A percentile compares a stretch with the other conserved stretches of the same genome.
These are phyloP conservation scores for Fusarium albosuccineum DNA, from an alignment of 2,329 filamentous ascomycete species.

Conservation along the genomic window DNA sequence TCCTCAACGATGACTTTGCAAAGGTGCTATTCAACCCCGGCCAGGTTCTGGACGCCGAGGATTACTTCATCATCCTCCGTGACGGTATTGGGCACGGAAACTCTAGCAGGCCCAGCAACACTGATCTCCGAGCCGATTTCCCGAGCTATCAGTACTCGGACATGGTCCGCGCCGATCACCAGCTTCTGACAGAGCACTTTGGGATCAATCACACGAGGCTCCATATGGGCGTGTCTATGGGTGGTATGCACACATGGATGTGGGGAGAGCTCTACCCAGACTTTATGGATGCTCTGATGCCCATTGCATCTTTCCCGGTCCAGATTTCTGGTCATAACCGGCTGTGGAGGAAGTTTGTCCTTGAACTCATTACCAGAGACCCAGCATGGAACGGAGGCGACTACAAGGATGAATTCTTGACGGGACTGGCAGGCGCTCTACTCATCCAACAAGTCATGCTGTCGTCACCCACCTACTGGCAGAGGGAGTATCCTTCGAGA, in stretches of 20 bases:
- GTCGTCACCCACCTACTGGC: slow-evolving; percentile 22
- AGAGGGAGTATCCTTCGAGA: slow-evolving; percentile 13
- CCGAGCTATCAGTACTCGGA: slow-evolving; percentile 28
- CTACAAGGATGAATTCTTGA: neutral
- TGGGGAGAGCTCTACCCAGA: neutral
- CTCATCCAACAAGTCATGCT: slow-evolving; percentile 29
- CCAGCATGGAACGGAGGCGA: slow-evolving; percentile 21
- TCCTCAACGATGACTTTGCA: slow-evolving; percentile 22
- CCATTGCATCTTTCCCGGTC: slow-evolving; percentile 16
- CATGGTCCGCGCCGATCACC: slow-evolving; percentile 18
- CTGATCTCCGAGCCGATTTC: slow-evolving; percentile 2
- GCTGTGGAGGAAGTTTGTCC: slow-evolving; percentile 27
- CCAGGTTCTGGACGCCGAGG: slow-evolving; percentile 10
- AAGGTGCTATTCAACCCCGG: slow-evolving; percentile 20
- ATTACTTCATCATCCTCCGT: slow-evolving; percentile 33
- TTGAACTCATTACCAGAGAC: slow-evolving; percentile 20
- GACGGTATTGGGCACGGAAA: slow-evolving; percentile 30
- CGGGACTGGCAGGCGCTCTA: slow-evolving; percentile 11
- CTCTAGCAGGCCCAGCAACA: slow-evolving; percentile 31
- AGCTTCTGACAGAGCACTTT: slow-evolving; percentile 14
- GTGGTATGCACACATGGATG: slow-evolving; percentile 35
- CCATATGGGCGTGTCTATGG: slow-evolving; percentile 26
- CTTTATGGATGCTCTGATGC: slow-evolving; percentile 28
- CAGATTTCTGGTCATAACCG: slow-evolving; percentile 28
- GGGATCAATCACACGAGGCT: slow-evolving; percentile 11